Evolutionary conservation across 306 rosid genomes (phyloP).

Genomic region (Canavalia gladiata): DNA sequence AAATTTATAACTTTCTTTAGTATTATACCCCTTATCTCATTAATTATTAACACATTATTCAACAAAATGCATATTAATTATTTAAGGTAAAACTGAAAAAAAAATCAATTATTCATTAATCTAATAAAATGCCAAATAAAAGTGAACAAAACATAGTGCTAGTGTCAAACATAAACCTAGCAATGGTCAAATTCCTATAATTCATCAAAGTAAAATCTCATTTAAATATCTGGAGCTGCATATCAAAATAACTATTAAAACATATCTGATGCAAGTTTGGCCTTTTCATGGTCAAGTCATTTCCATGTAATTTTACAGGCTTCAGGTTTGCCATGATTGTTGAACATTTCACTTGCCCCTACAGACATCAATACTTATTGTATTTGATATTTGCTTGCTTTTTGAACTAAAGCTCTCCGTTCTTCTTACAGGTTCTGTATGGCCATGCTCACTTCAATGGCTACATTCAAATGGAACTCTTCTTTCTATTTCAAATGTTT

Average conservation of each 20-base stretch:
- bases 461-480: background rate
- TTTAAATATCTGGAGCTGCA: background rate
- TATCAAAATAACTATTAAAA: background rate
- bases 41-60: too few species aligned
- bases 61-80: too few species aligned
- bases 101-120: too few species aligned
- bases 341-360: slow-evolving; percentile 7
- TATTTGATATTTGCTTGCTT: background rate
- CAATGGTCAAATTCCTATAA: background rate
- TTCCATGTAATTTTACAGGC: background rate
- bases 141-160: too few species aligned
- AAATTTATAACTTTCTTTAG: too few species aligned
- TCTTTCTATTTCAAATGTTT: slow-evolving; percentile 1
- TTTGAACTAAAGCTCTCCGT: background rate
- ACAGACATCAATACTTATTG: background rate
- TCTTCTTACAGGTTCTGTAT: background rate
- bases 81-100: too few species aligned
- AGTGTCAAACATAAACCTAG: background rate
- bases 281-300: background rate
- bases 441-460: slow-evolving; percentile 7
- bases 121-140: too few species aligned
- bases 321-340: slow-evolving; percentile 2
- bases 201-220: background rate
- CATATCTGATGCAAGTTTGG: slow-evolving; percentile 6
- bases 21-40: too few species aligned